Evolutionary conservation across 2,329 filamentous ascomycete species (phyloP).

Genomic region (Ophiostoma fasciatum): DNA sequence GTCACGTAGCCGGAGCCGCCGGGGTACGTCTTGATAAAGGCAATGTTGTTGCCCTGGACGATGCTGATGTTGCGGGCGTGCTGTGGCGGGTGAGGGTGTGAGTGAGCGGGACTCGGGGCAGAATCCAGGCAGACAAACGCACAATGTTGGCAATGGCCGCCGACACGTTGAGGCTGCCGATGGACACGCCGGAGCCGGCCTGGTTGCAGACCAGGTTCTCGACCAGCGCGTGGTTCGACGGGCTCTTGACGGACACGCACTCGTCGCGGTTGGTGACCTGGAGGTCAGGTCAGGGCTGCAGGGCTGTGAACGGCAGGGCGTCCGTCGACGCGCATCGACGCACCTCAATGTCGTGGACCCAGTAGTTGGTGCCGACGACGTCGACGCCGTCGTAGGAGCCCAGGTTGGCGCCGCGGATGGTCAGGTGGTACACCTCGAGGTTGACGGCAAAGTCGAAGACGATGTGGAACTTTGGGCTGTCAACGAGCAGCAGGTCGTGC

Average conservation of each 20-base stretch:
- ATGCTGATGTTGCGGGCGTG: slow-evolving; percentile 21
- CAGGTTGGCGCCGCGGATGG: slow-evolving; percentile 21
- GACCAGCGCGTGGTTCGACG: slow-evolving; percentile 20
- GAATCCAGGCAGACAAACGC: too few species aligned
- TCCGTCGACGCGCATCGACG: too few species aligned
- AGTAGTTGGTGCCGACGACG: slow-evolving; percentile 21
- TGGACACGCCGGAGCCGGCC: slow-evolving; percentile 21
- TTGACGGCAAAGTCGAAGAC: slow-evolving; percentile 21
- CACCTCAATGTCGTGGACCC: slow-evolving; percentile 22
- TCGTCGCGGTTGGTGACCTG: slow-evolving; percentile 24
- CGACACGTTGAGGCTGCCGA: slow-evolving; percentile 20
- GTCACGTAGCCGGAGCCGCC: slow-evolving; percentile 23
- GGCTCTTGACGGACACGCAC: slow-evolving; percentile 23
- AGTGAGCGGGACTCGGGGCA: not conserved
- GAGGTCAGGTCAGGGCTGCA: too few species aligned
- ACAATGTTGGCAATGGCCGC: slow-evolving; percentile 19
- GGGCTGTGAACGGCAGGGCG: too few species aligned
- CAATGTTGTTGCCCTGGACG: slow-evolving; percentile 20
- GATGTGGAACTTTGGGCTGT: slow-evolving; percentile 23
- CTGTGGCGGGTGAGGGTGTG: too few species aligned
- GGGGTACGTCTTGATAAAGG: slow-evolving; percentile 24
- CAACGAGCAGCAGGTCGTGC: slow-evolving; percentile 31
- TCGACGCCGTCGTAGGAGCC: slow-evolving; percentile 24
- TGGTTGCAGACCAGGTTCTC: slow-evolving; percentile 23
- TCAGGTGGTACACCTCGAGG: slow-evolving; percentile 23